These are phyloP conservation scores for Chrysanthemum makinoi DNA, from an alignment of 129 eudicot species.

Conservation along the genomic window DNA sequence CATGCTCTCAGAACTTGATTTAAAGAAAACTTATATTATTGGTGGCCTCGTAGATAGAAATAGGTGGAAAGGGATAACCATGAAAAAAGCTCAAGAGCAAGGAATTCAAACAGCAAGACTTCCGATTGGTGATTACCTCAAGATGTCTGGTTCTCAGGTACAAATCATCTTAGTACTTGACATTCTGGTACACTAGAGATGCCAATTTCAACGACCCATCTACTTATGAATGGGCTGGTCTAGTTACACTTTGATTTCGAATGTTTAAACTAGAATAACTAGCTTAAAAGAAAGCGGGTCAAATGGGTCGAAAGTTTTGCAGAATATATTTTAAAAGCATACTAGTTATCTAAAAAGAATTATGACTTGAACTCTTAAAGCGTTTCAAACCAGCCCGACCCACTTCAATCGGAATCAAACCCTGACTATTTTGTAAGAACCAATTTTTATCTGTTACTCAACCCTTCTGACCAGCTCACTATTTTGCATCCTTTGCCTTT, in stretches of 20 bases:
- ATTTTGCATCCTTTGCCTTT: not conserved
- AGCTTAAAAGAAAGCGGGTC: too few species aligned
- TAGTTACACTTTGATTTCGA: too few species aligned
- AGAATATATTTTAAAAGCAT: not conserved
- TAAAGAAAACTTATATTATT: slow-evolving; percentile 64
- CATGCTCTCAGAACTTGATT: slow-evolving; percentile 65
- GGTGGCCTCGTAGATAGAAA: slow-evolving; percentile 96
- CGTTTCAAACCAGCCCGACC: not conserved
- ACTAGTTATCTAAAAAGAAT: not conserved
- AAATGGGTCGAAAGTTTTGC: too few species aligned
- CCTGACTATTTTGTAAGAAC: not conserved
- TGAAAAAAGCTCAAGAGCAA: slow-evolving; percentile 90
- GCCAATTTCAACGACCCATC: not conserved
- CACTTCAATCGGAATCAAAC: not conserved
- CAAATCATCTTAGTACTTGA: not conserved
- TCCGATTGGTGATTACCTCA: slow-evolving; percentile 83
- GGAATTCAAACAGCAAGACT: slow-evolving; percentile 92
- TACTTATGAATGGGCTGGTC: not conserved
- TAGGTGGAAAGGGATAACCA: slow-evolving; percentile 93
- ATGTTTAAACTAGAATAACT: too few species aligned
- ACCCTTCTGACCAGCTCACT: not conserved
- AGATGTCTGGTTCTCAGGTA: slow-evolving; percentile 97
- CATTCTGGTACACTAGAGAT: not conserved
- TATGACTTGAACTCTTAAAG: too few species aligned
- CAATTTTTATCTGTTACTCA: not conserved